phyloP scores from a whole-genome alignment of 1,284 basidiomycete genomes.

The Chiua sp. region DNA sequence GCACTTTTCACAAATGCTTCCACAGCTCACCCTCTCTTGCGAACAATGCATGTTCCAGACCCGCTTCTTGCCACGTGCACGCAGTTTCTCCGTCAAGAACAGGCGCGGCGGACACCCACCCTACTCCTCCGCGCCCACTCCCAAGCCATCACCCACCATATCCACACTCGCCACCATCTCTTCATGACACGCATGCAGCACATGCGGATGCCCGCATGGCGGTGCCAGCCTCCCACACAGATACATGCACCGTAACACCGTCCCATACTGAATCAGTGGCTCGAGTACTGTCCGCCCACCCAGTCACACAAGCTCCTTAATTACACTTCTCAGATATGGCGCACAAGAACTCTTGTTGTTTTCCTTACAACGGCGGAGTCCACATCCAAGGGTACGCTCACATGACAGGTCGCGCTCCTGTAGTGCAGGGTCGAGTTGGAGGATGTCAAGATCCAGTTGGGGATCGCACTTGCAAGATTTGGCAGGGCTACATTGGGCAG shows the following conservation, averaged over 20 bases:
- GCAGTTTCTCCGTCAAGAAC: constrained; percentile 76
- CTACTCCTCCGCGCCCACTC: constrained; percentile 13
- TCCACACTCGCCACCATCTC: constrained; percentile 32
- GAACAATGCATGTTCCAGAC: constrained; percentile 79
- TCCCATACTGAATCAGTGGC: constrained; percentile 82
- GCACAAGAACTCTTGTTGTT: constrained; percentile 87
- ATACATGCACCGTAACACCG: constrained; percentile 74
- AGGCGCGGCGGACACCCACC: constrained; percentile 83
- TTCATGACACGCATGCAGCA: constrained; percentile 83
- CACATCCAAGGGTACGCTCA: constrained; percentile 73
- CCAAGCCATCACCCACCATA: constrained; percentile 26
- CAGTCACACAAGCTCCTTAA: constrained; percentile 87
- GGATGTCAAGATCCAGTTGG: constrained; percentile 23
- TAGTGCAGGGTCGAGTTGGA: constrained; percentile 55
- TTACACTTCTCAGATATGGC: constrained; percentile 83
- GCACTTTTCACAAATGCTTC: constrained; percentile 77
- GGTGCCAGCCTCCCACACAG: constrained; percentile 78
- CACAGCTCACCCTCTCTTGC: constrained; percentile 83
- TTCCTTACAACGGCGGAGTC: constrained; percentile 77
- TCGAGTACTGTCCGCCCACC: constrained; percentile 78
- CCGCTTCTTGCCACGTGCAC: constrained; percentile 87
- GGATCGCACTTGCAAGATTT: constrained; percentile 52
- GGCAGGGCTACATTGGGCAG: constrained; percentile 77
- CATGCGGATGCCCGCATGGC: constrained; percentile 81
- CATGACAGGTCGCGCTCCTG: constrained; percentile 86